phyloP scores from a whole-genome alignment of 2,329 filamentous ascomycete species.

The Ramularia endophylla region DNA sequence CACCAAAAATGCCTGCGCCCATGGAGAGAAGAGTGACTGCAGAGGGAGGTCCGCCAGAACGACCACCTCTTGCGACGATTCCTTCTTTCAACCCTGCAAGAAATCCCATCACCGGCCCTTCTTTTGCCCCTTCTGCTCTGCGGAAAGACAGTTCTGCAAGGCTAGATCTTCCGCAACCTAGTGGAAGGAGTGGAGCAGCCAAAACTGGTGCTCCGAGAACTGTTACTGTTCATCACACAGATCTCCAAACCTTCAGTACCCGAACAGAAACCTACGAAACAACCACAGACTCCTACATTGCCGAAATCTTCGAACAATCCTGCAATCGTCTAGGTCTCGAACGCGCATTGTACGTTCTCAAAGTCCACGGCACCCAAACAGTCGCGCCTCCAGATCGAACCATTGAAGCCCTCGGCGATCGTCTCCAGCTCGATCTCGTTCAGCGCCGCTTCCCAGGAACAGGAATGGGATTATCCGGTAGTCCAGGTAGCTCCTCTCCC shows the following conservation, averaged over 20 bases:
- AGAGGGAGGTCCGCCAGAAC: slow-evolving; percentile 3
- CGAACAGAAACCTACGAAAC: slow-evolving; percentile 64
- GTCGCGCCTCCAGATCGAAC: slow-evolving; percentile 72
- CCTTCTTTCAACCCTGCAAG: slow-evolving; percentile 37
- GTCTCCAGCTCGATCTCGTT: slow-evolving; percentile 68
- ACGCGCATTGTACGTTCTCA: slow-evolving; percentile 72
- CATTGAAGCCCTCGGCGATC: slow-evolving; percentile 70
- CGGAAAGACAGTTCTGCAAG: slow-evolving; percentile 42
- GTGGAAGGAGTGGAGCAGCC: slow-evolving; percentile 39
- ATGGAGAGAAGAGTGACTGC: slow-evolving; percentile 7
- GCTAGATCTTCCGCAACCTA: slow-evolving; percentile 37
- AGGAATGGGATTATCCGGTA: slow-evolving; percentile 62
- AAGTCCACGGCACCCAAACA: slow-evolving; percentile 66
- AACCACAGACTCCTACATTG: slow-evolving; percentile 76
- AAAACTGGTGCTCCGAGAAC: slow-evolving; percentile 62
- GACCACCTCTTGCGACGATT: slow-evolving; percentile 13
- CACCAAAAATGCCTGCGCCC: slow-evolving; percentile 6
- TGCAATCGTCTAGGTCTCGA: slow-evolving; percentile 74
- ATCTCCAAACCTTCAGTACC: slow-evolving; percentile 60
- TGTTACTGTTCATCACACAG: slow-evolving; percentile 65
- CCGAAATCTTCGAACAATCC: slow-evolving; percentile 71
- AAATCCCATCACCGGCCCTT: slow-evolving; percentile 47
- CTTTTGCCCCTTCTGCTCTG: slow-evolving; percentile 35
- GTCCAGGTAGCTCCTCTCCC: slow-evolving; percentile 64
- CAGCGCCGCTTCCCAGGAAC: slow-evolving; percentile 57